Evolutionary conservation across 768 basidiomycete species (phyloP).

Genomic region (Lentinula boryana): DNA sequence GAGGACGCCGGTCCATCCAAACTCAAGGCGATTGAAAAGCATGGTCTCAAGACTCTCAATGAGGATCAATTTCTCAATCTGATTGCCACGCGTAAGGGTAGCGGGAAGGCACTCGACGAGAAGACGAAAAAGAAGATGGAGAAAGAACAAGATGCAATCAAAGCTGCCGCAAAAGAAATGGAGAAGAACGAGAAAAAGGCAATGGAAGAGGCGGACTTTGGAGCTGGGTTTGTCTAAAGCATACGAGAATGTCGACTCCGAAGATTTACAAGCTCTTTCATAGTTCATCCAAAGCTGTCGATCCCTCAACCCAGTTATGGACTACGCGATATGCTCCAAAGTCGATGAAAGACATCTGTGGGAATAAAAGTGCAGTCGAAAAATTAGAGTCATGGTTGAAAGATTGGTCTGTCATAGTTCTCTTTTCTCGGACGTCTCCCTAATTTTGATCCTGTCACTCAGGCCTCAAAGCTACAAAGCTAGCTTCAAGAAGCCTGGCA

Average conservation of each 20-base stretch:
- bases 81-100: slow-evolving; percentile 65
- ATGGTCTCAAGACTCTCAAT: slow-evolving; percentile 63
- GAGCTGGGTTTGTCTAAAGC: neutral
- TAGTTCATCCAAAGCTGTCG: slow-evolving; percentile 23
- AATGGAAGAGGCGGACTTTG: slow-evolving; percentile 11
- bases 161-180: slow-evolving; percentile 70
- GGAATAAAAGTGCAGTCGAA: slow-evolving; percentile 90
- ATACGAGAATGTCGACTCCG: neutral
- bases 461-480: slow-evolving; percentile 73
- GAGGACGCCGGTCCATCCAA: slow-evolving; percentile 86
- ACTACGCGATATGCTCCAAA: slow-evolving; percentile 93
- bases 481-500: slow-evolving; percentile 92
- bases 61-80: slow-evolving; percentile 87
- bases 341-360: slow-evolving; percentile 84
- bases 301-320: slow-evolving; percentile 75
- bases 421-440: neutral
- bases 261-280: slow-evolving; percentile 5
- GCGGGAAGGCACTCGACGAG: slow-evolving; percentile 50
- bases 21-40: slow-evolving; percentile 79
- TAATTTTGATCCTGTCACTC: neutral
- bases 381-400: slow-evolving; percentile 83
- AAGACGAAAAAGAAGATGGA: slow-evolving; percentile 77
- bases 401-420: slow-evolving; percentile 60
- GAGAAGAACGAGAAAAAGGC: slow-evolving; percentile 63
- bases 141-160: slow-evolving; percentile 75